These are phyloP conservation scores for Globisporangium heterothallicum DNA, from an alignment of 352 stramenopile genomes.

Conservation along the genomic window DNA sequence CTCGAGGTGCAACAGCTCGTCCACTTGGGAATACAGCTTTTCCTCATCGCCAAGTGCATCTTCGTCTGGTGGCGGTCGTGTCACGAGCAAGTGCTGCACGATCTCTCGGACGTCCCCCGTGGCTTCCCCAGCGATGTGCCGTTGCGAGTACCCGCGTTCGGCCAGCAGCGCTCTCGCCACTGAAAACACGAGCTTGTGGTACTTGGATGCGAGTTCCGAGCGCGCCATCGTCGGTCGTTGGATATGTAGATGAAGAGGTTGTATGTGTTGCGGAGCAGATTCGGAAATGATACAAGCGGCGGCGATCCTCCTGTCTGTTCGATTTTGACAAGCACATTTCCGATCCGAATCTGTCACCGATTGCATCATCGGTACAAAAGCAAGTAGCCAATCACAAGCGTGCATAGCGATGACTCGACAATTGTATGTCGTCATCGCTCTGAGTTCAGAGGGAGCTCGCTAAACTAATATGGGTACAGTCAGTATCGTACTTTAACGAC, in stretches of 20 bases:
- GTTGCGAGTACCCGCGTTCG: constrained; percentile 30
- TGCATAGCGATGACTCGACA: background rate
- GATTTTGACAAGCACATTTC: background rate
- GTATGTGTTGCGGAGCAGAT: background rate
- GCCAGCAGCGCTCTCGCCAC: constrained; percentile 30
- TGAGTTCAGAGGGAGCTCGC: background rate
- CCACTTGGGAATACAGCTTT: constrained; percentile 22
- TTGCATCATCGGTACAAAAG: too few relatives aligned
- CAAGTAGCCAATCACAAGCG: background rate
- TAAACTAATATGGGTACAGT: background rate
- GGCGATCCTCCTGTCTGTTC: background rate
- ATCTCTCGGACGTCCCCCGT: constrained; percentile 40
- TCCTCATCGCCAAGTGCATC: constrained; percentile 22
- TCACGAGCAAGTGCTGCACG: constrained; percentile 45
- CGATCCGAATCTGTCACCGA: too few relatives aligned
- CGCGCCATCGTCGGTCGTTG: background rate
- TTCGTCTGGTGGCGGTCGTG: constrained; percentile 31
- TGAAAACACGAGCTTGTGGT: constrained; percentile 23
- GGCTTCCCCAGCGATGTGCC: constrained; percentile 30
- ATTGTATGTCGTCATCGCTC: too few relatives aligned
- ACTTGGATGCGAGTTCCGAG: constrained; percentile 17
- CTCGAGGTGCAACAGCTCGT: constrained; percentile 15
- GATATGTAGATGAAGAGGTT: background rate
- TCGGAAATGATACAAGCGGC: background rate
- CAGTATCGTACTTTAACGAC: too few relatives aligned